Evolutionary conservation across 805 yeast genomes (phyloP).

Genomic region (Yueomyces sp.): DNA sequence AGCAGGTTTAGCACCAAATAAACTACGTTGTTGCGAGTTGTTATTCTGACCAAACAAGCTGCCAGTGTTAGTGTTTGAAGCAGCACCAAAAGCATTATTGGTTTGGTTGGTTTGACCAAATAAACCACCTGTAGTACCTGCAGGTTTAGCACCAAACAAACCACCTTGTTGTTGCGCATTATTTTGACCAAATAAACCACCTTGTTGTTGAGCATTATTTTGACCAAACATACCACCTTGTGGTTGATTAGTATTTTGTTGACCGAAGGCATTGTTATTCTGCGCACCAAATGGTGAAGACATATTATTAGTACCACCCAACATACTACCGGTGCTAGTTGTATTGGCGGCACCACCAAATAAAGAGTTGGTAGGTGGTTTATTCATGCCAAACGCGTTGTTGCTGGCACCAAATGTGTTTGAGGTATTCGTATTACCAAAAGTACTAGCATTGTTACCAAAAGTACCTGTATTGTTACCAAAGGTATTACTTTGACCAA

Average conservation of each 20-base stretch:
- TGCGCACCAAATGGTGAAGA: constrained; percentile 1
- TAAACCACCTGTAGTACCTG: constrained; percentile 11
- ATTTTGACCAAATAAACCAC: constrained; percentile 19
- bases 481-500: constrained; percentile 8
- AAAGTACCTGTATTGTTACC: constrained; percentile 13
- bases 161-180: constrained; percentile 5
- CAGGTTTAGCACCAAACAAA: constrained; percentile 11
- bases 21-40: constrained; percentile 2
- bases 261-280: constrained; percentile 25
- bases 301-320: constrained; percentile 13
- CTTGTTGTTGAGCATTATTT: constrained; percentile 4
- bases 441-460: constrained; percentile 5
- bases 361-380: constrained; percentile 15
- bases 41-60: constrained; percentile 28
- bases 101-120: constrained; percentile 10
- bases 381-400: constrained; percentile 29
- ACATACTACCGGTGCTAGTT: constrained; percentile 18
- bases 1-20: constrained; percentile 7
- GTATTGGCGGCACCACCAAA: constrained; percentile 15
- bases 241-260: constrained; percentile 20
- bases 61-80: constrained; percentile 1
- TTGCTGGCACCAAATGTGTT: constrained; percentile 15
- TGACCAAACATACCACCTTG: constrained; percentile 26
- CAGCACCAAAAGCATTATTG: constrained; percentile 1
- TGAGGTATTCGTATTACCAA: constrained; percentile 1